phyloP scores from a whole-genome alignment of 169 alveolate species.

The Cyclospora cayetanensis region DNA sequence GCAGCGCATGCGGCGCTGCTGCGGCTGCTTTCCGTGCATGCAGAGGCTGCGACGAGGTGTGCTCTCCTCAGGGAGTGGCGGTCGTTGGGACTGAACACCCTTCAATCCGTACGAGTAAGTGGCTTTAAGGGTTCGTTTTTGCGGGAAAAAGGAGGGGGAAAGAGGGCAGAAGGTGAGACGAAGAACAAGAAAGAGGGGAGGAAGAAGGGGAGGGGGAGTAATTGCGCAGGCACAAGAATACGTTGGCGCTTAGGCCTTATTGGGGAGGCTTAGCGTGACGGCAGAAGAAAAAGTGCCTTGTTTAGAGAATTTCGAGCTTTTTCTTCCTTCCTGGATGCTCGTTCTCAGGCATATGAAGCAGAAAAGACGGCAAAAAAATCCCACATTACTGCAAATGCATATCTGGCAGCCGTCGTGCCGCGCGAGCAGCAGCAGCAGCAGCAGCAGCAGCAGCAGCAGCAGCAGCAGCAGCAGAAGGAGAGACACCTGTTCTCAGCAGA shows the following conservation, averaged over 20 bases:
- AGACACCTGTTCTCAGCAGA: not conserved
- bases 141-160: too few species aligned
- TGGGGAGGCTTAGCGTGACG: too few species aligned
- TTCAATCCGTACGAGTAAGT: slow-evolving; percentile 82
- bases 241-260: too few species aligned
- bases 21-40: slow-evolving; percentile 83
- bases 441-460: slow-evolving; percentile 2
- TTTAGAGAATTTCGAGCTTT: slow-evolving; percentile 59
- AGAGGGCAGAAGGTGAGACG: too few species aligned
- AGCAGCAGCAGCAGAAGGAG: not conserved
- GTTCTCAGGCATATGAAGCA: not conserved
- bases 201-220: too few species aligned
- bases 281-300: too few species aligned
- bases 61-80: slow-evolving; percentile 88
- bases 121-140: not conserved
- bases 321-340: not conserved
- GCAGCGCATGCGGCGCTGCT: slow-evolving; percentile 87
- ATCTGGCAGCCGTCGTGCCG: not conserved
- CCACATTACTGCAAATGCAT: not conserved
- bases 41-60: slow-evolving; percentile 84
- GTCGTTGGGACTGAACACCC: slow-evolving; percentile 85
- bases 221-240: too few species aligned
- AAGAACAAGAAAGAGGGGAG: too few species aligned
- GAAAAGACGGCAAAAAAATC: not conserved
- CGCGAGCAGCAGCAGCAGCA: not conserved